A percentile compares a stretch with the other conserved stretches of the same genome.
phyloP scores from a whole-genome alignment of 2,329 filamentous ascomycete species.

The Beauveria caledonica region DNA sequence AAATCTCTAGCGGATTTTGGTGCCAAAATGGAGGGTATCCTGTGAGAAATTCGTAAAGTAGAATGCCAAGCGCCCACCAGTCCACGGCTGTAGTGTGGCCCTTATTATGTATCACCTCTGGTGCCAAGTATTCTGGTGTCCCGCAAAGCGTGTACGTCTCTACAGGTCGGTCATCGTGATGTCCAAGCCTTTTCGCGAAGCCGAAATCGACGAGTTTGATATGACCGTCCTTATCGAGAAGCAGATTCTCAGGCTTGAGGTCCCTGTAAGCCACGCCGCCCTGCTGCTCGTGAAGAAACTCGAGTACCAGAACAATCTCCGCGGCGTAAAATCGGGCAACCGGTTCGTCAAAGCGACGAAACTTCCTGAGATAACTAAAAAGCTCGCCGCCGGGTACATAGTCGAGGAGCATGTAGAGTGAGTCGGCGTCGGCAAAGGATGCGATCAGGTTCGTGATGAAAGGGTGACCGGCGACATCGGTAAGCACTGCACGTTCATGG shows the following conservation, averaged over 20 bases:
- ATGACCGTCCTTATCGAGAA: constrained; percentile 69
- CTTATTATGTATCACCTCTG: constrained; percentile 78
- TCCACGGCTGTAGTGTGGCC: constrained; percentile 70
- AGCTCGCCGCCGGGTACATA: constrained; percentile 79
- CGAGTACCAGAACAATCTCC: constrained; percentile 74
- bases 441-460: constrained; percentile 75
- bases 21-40: constrained; percentile 85
- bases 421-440: constrained; percentile 72
- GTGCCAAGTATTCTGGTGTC: constrained; percentile 76
- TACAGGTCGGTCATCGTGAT: constrained; percentile 37
- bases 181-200: constrained; percentile 70
- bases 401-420: constrained; percentile 75
- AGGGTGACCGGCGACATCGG: constrained; percentile 69
- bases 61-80: constrained; percentile 80
- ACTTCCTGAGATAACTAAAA: constrained; percentile 72
- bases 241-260: constrained; percentile 74
- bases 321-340: constrained; percentile 76
- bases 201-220: constrained; percentile 81
- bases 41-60: constrained; percentile 78
- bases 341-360: constrained; percentile 69
- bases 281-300: constrained; percentile 71
- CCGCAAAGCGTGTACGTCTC: constrained; percentile 81
- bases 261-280: constrained; percentile 74
- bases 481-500: constrained; percentile 71
- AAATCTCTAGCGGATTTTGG: constrained; percentile 79